Evolutionary conservation across 768 basidiomycete species (phyloP).

Genomic region (Agaricus subrufescens): DNA sequence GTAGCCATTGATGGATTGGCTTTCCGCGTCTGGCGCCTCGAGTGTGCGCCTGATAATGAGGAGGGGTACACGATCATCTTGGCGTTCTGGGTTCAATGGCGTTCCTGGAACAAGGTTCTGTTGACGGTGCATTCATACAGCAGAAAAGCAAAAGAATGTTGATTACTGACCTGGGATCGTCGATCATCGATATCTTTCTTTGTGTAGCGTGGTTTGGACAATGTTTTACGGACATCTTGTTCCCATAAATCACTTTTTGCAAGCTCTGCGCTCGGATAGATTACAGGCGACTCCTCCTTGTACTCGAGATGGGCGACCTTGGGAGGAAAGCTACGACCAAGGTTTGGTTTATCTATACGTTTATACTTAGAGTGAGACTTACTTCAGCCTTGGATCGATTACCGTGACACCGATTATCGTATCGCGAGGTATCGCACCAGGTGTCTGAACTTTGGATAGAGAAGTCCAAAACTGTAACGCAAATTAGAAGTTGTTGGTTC

Average conservation of each 20-base stretch:
- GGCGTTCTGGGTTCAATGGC: constrained; percentile 53
- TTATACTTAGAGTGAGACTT: constrained; percentile 14
- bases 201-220: constrained; percentile 64
- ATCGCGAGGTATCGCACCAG: constrained; percentile 65
- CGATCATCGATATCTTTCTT: constrained; percentile 88
- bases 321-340: constrained; percentile 68
- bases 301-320: constrained; percentile 51
- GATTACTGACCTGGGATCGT: constrained; percentile 54
- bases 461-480: constrained; percentile 60
- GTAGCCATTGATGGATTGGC: constrained; percentile 73
- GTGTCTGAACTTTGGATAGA: constrained; percentile 54
- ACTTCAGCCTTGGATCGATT: constrained; percentile 86
- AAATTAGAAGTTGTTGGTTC: not conserved
- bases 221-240: constrained; percentile 38
- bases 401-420: constrained; percentile 78
- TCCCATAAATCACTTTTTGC: constrained; percentile 78
- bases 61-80: constrained; percentile 83
- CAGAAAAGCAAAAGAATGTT: not conserved
- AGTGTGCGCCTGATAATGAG: constrained; percentile 79
- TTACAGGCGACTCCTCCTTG: constrained; percentile 26
- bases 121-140: not conserved
- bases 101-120: constrained; percentile 81
- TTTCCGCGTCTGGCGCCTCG: constrained; percentile 28
- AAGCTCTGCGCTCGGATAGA: constrained; percentile 51
- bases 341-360: not conserved